phyloP scores from a whole-genome alignment of 345 rosid genomes.

The Angophora floribunda region DNA sequence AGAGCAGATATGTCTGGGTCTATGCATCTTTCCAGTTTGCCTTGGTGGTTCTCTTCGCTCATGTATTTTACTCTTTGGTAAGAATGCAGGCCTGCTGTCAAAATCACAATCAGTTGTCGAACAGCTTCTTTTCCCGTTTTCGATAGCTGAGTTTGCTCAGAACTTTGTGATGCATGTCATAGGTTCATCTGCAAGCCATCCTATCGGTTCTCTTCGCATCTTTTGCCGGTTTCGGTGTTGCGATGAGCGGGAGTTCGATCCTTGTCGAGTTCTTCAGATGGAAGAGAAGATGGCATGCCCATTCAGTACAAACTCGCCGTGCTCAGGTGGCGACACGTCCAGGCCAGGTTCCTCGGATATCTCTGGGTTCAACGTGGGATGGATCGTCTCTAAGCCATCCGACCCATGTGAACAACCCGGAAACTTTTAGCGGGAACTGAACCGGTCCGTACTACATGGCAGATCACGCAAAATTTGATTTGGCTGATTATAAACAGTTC shows the following conservation, averaged over 20 bases:
- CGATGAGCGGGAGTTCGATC: conserved; percentile 80
- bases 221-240: conserved; percentile 75
- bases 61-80: conserved; percentile 74
- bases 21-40: conserved; percentile 82
- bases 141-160: neutral
- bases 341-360: conserved; percentile 8
- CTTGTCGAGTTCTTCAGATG: conserved; percentile 69
- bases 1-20: conserved; percentile 82
- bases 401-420: neutral
- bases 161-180: neutral
- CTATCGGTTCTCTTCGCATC: conserved; percentile 70
- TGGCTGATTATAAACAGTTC: neutral
- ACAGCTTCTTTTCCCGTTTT: neutral
- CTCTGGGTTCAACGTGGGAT: neutral
- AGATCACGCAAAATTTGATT: neutral
- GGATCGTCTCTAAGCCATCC: neutral
- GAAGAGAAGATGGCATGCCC: conserved; percentile 41
- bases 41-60: conserved; percentile 77
- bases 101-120: neutral
- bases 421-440: neutral
- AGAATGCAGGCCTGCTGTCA: conserved; percentile 7
- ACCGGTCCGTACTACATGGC: neutral
- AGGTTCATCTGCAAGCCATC: conserved; percentile 67
- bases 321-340: conserved; percentile 13
- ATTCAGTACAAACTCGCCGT: neutral